Base-by-base conservation (phyloP, 768 basidiomycete species). In the Boletales sp. region DNA sequence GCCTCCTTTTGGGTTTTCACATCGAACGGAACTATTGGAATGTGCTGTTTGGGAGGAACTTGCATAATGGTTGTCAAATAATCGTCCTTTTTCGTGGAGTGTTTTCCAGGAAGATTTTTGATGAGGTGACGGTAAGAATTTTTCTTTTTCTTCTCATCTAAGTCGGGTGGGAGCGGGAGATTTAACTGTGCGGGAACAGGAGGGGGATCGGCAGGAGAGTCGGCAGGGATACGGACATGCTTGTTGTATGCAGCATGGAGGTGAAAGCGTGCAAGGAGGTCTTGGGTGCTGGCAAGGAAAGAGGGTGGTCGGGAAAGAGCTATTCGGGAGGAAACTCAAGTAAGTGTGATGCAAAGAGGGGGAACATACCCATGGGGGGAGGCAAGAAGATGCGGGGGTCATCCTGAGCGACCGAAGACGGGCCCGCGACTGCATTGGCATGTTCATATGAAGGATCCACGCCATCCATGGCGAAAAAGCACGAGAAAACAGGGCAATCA, bases 71-170 rank as follows among this genome's bases (percentile, higher is more conserved):
- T 80, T 35, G 74, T 75, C 44, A 90, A 67, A 66, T 81, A 87
- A 51, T 85, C 82, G 58, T 90, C 87, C 65, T 85, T 90, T 72
- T 87, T 88, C 75, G 80, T 74, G 28, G 87, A 86, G 56, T 90
- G 87, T 65, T 89, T 90, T 51, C 87, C 87, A 54, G 86, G 86
- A 41, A 86, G 73, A 50, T 78, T 81, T 72, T 83, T 87, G 59
- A 90, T 86, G 48, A 89, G 77, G 59, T 88, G 83, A 58, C 81
- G 86, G 60, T 89, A 90, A 50, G 71, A 81, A 57, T 87, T 87
- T 74, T 84, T 86, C 73, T 78, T 82, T 78, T 84, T 89, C 77
- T 73, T 75, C 51, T 86, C 82, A 15, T 74, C 77, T 15, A 69
- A 70, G n/a, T 73, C 71, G 42, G 71, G 78, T 48, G 82, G 82